phyloP scores from a whole-genome alignment of 2,329 filamentous ascomycete genomes.

The Beauveria australis region DNA sequence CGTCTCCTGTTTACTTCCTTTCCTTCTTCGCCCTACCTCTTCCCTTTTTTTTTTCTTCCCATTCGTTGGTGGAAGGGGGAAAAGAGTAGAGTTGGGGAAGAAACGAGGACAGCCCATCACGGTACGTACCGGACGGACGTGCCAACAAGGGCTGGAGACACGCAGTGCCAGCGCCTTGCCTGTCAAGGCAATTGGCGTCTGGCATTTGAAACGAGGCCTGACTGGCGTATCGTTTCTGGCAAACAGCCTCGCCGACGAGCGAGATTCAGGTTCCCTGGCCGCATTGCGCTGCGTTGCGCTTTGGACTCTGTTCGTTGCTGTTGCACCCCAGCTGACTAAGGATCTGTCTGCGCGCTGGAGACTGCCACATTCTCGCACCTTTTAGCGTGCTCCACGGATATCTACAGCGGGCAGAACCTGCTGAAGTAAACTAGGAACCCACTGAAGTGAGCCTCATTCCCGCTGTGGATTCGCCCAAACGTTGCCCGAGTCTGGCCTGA shows the following conservation, averaged over 20 bases:
- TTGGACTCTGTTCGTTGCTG: not conserved
- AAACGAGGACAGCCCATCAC: not conserved
- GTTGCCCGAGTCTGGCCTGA: not conserved
- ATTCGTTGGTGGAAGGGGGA: conserved; percentile 7
- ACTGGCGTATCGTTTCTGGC: not conserved
- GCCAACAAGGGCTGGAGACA: too few relatives aligned
- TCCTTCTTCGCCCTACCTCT: not conserved
- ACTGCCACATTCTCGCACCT: not conserved
- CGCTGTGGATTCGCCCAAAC: not conserved
- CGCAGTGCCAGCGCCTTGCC: not conserved
- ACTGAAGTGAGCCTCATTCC: not conserved
- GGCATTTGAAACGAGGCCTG: not conserved
- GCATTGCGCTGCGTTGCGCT: too few relatives aligned
- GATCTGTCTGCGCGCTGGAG: not conserved
- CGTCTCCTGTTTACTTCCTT: not conserved
- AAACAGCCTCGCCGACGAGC: not conserved
- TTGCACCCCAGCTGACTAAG: conserved; percentile 5
- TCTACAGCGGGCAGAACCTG: not conserved
- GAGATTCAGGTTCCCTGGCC: not conserved
- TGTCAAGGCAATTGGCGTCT: not conserved
- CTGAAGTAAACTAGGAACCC: not conserved
- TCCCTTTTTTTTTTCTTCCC: not conserved
- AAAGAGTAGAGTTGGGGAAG: not conserved
- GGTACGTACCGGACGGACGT: not conserved
- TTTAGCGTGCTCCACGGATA: not conserved